phyloP scores from a whole-genome alignment of 2,329 filamentous ascomycete genomes.

The Cladophialophora exuberans region DNA sequence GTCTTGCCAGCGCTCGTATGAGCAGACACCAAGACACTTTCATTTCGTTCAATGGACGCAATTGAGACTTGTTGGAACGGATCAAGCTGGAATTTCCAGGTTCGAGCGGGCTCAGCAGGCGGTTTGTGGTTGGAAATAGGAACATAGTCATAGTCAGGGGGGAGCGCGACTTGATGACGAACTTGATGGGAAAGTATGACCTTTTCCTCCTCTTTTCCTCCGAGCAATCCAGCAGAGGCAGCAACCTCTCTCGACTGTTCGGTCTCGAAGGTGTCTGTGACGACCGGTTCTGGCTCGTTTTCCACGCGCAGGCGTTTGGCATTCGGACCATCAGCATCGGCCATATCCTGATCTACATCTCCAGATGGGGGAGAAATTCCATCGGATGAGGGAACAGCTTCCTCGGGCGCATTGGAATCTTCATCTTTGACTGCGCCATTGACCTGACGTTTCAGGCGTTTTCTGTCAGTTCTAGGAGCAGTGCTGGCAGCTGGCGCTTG shows the following conservation, averaged over 20 bases:
- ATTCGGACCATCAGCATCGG: conserved; percentile 43
- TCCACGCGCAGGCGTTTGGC: conserved; percentile 55
- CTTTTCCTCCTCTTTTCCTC: conserved; percentile 65
- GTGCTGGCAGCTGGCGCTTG: conserved; percentile 42
- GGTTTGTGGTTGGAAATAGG: conserved; percentile 93
- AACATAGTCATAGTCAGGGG: conserved; percentile 90
- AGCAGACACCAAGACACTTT: conserved; percentile 94
- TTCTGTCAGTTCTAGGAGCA: conserved; percentile 57
- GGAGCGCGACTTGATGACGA: conserved; percentile 94
- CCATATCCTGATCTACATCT: conserved; percentile 22
- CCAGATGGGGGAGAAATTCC: conserved; percentile 9
- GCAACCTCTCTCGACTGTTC: conserved; percentile 90
- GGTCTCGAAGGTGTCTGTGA: conserved; percentile 93
- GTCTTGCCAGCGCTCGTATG: conserved; percentile 98
- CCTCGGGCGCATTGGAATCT: too few relatives aligned
- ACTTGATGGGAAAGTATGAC: conserved; percentile 95
- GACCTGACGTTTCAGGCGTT: conserved; percentile 75
- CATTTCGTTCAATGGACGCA: conserved; percentile 90
- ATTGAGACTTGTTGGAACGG: conserved; percentile 96
- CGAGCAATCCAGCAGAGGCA: conserved; percentile 70
- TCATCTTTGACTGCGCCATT: too few relatives aligned
- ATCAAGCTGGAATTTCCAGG: conserved; percentile 88
- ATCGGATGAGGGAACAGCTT: conserved; percentile 4
- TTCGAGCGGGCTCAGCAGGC: conserved; percentile 81
- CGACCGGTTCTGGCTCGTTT: conserved; percentile 73